Base-by-base conservation (phyloP, 495 filamentous ascomycete species). In the Cetradonia linearis region DNA sequence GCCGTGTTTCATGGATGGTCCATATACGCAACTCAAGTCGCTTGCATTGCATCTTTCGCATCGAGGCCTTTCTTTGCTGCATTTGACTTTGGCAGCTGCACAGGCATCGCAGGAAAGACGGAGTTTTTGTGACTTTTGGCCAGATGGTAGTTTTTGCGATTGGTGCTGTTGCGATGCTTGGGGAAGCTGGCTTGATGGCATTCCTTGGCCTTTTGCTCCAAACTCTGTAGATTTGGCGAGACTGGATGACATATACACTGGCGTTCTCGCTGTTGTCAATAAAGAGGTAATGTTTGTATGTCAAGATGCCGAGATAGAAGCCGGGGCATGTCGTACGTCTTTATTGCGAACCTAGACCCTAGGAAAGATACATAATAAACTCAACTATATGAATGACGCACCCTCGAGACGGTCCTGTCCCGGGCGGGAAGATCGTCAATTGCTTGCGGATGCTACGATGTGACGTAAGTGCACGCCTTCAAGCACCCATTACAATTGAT, bases 71-170 rank as follows among this genome's bases (percentile, higher is more conserved):
- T 70, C 62, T 56, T 70, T 69, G 53, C 64, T 63, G 61, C 69
- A 70, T 54, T 69, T 70, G 48, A 70, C 69, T 58, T 70, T 70
- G 14, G 69, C 68, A 36, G 62, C 57, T n/a, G 67, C 63, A 46
- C 69, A 70, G 18, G 66, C 55, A 55, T 70, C 69, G 56, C 69
- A 70, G 0, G 69, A 56, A 30, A 54, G 48, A 28, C 58, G 58
- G 25, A 60, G 47, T 18, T 54, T 60, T 28, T 36, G 56, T 16
- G 20, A 37, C 31, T 47, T 46, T 10, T 46, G 42, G 3, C 42
- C 20, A 5, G 42, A 18, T 38, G 54, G 20, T 10, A n/a, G 42
- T 46, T 46, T n/a, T 46, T 46, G 42, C 9, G 20, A 10, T 20
- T 46, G 42, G n/a, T 46, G 42, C n/a, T 46, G 42, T 20, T n/a